These are phyloP conservation scores for Thecaphora thlaspeos DNA, from an alignment of 1,284 basidiomycete species.

Conservation along the genomic window DNA sequence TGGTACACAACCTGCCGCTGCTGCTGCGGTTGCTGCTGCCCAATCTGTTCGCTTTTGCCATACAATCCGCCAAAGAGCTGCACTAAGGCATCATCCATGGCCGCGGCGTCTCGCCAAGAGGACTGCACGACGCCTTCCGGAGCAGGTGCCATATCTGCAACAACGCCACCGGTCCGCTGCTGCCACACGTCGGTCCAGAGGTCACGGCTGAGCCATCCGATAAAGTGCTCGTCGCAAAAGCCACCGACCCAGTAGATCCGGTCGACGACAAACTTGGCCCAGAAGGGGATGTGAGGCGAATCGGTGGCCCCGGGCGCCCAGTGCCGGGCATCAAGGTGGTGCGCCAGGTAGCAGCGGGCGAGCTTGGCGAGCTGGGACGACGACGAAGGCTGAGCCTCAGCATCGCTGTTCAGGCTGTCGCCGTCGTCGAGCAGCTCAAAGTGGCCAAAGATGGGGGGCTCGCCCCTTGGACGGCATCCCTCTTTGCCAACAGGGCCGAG, in stretches of 20 bases:
- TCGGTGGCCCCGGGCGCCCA: constrained; percentile 45
- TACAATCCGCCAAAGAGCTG: no score
- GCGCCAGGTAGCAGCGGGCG: constrained; percentile 30
- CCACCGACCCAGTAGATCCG: constrained; percentile 52
- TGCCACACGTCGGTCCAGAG: constrained; percentile 14
- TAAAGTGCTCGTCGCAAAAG: constrained; percentile 56
- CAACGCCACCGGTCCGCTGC: no score
- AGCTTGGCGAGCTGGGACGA: constrained; percentile 11
- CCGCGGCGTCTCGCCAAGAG: no score
- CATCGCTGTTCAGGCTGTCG: constrained; percentile 6
- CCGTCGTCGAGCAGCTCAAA: constrained; percentile 25
- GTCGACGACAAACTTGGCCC: constrained; percentile 43
- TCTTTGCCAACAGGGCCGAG: constrained; percentile 47
- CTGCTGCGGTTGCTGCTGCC: no score
- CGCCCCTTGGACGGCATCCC: constrained; percentile 55
- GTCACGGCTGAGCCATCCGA: constrained; percentile 43
- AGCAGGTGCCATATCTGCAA: not conserved
- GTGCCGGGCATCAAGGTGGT: constrained; percentile 46
- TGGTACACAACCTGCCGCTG: no score
- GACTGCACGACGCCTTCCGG: no score
- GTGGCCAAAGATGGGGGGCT: constrained; percentile 46
- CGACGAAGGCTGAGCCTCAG: no score
- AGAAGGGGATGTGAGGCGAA: constrained; percentile 48
- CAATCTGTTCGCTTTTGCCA: no score
- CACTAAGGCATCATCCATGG: no score